Conservation (phyloP, 2,329 filamentous ascomycete species). For the Cladosporium phlei region DNA sequence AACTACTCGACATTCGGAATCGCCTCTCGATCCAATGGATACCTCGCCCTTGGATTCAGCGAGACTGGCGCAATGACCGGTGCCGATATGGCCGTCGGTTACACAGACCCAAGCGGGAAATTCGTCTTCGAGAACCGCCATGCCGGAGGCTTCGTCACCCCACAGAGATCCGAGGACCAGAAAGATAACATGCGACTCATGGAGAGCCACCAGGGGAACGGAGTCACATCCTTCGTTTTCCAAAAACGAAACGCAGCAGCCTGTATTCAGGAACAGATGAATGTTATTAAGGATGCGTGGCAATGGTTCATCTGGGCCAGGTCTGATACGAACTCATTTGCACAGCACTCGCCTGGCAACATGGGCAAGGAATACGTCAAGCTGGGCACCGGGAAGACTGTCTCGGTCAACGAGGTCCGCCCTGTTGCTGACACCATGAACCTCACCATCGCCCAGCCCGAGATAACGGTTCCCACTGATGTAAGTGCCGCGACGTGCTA, state of each 20-base stretch:
- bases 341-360: conserved; percentile 16
- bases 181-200: conserved; percentile 18
- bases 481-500: no score
- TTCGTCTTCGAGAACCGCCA: conserved; percentile 19
- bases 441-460: no score
- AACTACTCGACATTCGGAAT: conserved; percentile 19
- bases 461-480: no score
- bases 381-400: conserved; percentile 16
- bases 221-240: conserved; percentile 19
- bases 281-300: conserved; percentile 14
- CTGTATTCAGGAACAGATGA: conserved; percentile 15
- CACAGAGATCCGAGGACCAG: conserved; percentile 18
- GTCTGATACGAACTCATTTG: conserved; percentile 18
- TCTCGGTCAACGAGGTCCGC: conserved; percentile 15
- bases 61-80: conserved; percentile 21
- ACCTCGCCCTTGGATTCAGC: conserved; percentile 21
- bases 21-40: conserved; percentile 19
- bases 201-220: conserved; percentile 16
- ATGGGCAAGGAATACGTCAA: conserved; percentile 20
- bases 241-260: conserved; percentile 19
- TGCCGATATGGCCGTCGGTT: conserved; percentile 19
- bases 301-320: conserved; percentile 21
- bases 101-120: conserved; percentile 13
- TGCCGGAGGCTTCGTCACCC: conserved; percentile 17
- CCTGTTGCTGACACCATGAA: conserved; percentile 14